Evolutionary conservation across 495 filamentous ascomycete genomes (phyloP).

Genomic region (Clohesyomyces aquaticus): DNA sequence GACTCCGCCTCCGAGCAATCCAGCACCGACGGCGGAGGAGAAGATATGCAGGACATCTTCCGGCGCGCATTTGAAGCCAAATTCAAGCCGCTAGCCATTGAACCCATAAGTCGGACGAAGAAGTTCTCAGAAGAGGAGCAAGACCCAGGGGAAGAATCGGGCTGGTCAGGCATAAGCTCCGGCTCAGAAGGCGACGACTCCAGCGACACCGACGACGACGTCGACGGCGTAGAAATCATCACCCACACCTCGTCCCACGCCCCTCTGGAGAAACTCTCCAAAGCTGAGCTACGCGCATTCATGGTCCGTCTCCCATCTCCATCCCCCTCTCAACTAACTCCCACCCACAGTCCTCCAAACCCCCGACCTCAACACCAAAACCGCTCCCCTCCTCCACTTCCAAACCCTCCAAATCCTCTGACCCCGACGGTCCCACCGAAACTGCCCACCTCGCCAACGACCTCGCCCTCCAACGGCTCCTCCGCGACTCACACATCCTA

Average conservation of each 20-base stretch:
- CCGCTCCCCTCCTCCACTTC: no score
- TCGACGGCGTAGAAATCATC: slow-evolving; percentile 72
- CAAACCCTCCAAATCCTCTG: no score
- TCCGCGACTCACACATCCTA: slow-evolving; percentile 93
- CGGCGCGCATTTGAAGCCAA: slow-evolving; percentile 83
- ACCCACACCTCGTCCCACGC: no score
- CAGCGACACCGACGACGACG: slow-evolving; percentile 47
- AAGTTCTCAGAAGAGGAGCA: slow-evolving; percentile 42
- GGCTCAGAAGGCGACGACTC: no score
- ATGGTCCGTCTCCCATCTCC: slow-evolving; percentile 59
- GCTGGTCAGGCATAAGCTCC: slow-evolving; percentile 70
- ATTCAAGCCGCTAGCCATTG: slow-evolving; percentile 68
- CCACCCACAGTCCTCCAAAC: slow-evolving; percentile 55
- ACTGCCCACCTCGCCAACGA: slow-evolving; percentile 82
- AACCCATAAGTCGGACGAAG: slow-evolving; percentile 20
- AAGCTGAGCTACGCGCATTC: slow-evolving; percentile 74
- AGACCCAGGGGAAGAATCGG: slow-evolving; percentile 50
- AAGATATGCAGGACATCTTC: slow-evolving; percentile 61
- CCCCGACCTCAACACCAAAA: slow-evolving; percentile 50
- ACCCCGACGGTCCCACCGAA: slow-evolving; percentile 59
- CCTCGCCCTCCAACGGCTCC: slow-evolving; percentile 82
- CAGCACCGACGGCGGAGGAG: slow-evolving; percentile 18
- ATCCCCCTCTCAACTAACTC: slow-evolving; percentile 26
- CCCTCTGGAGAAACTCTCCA: slow-evolving; percentile 48
- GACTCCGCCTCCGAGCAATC: no score